Base-by-base conservation (phyloP, 345 rosid species). In the Lepidium aucheri region DNA sequence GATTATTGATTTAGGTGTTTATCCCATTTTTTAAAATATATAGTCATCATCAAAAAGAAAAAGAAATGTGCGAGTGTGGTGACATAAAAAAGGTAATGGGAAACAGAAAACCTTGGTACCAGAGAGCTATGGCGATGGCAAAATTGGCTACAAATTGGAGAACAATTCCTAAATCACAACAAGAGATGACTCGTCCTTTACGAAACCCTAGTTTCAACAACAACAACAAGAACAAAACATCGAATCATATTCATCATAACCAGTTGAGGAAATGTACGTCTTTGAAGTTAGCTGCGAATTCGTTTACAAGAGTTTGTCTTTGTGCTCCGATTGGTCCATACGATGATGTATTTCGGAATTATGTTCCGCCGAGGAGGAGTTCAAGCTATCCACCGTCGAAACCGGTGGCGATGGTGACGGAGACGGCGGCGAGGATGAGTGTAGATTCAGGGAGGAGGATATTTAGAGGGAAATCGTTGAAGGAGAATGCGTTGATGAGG, bases 61-160 rank as follows among this genome's bases (percentile, higher is more conserved):
- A 67, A 32, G 39, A 12, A 17, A 65, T 64, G 65, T 66, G 76
- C 22, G 65, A 72, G 60, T 49, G 70, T 72, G 53, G 70, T 72
- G 53, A 64, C 65, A n/a, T 34, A 24, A 73, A 45, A 13, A 65
- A 53, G 4, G 43, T 67, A 0, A 45, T 80, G 28, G 57, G 40
- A 66, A 69, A 47, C 73, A 90, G 96, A 94, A 94, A 86, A 76
- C 90, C 86, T 47, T 94, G 99, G 99, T 90, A 90, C 76, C 90
- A 88, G 47, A 82, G 86, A 82, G 99, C 97, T 68, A 85, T 86
- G 84, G 86, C 89, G 75, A 76, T 79, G 70, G 96, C 97, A 4
- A 77, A 47, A 50, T 22, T 65, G 47, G 71, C 88, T 3, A 66
- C 79, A 7, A 86, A 83, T 82, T 81, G 83, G 83, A 86, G 79